Base-by-base conservation (phyloP, 805 yeast genomes). In the Metschnikowia cubensis region DNA sequence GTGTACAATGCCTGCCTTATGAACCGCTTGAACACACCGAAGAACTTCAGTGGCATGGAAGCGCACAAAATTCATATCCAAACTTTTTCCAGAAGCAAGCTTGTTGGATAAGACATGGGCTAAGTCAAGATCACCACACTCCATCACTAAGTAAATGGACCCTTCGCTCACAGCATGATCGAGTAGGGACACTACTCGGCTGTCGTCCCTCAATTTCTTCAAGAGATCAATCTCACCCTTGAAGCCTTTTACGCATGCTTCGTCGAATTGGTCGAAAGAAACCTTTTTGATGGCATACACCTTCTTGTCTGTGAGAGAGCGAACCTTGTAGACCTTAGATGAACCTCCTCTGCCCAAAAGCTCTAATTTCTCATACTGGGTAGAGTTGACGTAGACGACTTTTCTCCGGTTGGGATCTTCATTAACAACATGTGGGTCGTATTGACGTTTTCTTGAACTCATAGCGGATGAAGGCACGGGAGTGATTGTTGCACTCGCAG, bases 321-420 rank as follows among this genome's bases (percentile, higher is more conserved):
- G 85, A 1, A 85, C 94, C 63, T 85, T 87, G 71, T 85, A 91
- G 18, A 91, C 98, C 62, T 86, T 89, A 0, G 97, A 90, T 0
- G 97, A 80, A 0, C 97, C 98, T 22, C 97, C 98, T 64, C 87
- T 80, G 4, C 97, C 98, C 17, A 91, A 65, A 13, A 87, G 71
- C 60, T 89, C 97, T 25, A 87, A 68, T 50, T 85, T 79, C 59
- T 85, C 91, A 62, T 87, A 92, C 39, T 76, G 76, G 33, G 75
- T 75, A 1, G 79, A 82, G 63, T 89, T 87, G 18, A 74, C 69
- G 2, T 54, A 57, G 6, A 74, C 67, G 18, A 63, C 49, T 52
- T 69, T 68, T 37, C 62, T 64, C 34, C 59, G 59, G 15, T 59
- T 57, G 4, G 55, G 54, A 10, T 61, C 66, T 22, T 58, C 59